A percentile compares a stretch with the other conserved stretches of the same genome.
Evolutionary conservation across 805 yeast species (phyloP).

Genomic region (Starmerella stigmatis): DNA sequence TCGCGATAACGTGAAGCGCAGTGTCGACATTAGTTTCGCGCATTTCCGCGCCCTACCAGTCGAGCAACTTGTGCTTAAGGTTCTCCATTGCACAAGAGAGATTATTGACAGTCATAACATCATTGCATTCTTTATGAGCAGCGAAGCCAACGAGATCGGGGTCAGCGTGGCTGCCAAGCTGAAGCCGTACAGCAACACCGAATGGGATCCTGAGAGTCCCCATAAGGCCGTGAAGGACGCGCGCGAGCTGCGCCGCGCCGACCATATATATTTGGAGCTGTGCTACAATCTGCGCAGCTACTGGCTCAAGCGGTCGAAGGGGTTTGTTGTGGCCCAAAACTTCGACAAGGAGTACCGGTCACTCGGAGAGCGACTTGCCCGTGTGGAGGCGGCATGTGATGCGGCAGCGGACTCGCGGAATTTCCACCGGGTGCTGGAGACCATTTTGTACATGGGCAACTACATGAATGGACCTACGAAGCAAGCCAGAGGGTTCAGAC

Average conservation of each 20-base stretch:
- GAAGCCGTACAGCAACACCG: conserved; percentile 62
- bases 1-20: conserved; percentile 81
- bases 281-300: conserved; percentile 75
- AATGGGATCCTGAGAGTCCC: conserved; percentile 38
- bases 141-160: conserved; percentile 66
- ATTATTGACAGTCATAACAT: conserved; percentile 60
- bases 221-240: conserved; percentile 59
- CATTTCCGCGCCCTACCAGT: conserved; percentile 54
- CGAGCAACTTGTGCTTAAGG: conserved; percentile 54
- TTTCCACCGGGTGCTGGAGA: conserved; percentile 62
- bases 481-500: conserved; percentile 85
- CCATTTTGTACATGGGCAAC: conserved; percentile 86
- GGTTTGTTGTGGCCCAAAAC: conserved; percentile 56
- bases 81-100: conserved; percentile 65
- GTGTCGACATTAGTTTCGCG: conserved; percentile 87
- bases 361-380: conserved; percentile 51
- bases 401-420: conserved; percentile 55
- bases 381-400: conserved; percentile 63
- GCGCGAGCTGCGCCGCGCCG: conserved; percentile 72
- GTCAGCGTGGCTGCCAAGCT: conserved; percentile 58
- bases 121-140: conserved; percentile 71
- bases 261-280: conserved; percentile 69
- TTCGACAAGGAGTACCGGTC: conserved; percentile 73
- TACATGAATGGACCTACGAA: conserved; percentile 90
- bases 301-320: conserved; percentile 88